Evolutionary conservation across 306 rosid species (phyloP), one percentile per base, ranked within the genome.

Genomic region (Trifolium repens): DNA sequence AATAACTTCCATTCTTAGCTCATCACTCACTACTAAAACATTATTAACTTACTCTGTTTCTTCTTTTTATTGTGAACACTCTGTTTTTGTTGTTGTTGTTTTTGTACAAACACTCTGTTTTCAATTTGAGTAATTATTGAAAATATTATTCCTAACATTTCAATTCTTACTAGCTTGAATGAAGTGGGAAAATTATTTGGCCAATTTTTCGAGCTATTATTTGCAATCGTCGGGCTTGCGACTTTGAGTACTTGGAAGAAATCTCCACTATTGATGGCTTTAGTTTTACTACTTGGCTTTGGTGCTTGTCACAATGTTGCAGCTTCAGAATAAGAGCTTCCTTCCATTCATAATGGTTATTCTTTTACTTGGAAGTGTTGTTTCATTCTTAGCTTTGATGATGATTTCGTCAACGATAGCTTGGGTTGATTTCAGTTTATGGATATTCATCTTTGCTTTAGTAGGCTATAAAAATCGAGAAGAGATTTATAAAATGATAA

Each of bases 341-440:
- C 7, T 15, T 5, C 43, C 19, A 12, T 69, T 34, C 9, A 30
- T 19, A 40, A 1, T 37, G 0, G 0, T 64, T 0, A 64, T 37
- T 34, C 37, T 34, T 1, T 5, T 52, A 9, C 55, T 58, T 13
- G 79, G 37, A 73, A 15, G 46, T 66, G 55, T 5, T 19, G 64
- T n/a, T 46, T 57, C 54, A 2, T 12, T 73, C 34, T 8, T 79
- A 26, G 57, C 53, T 34, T 6, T 72, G 54, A 32, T 8, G 14
- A 1, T 79, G 6, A 32, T 72, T 32, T 72, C 83, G 4, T 3
- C 54, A 13, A 22, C 24, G 43, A 4, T 79, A 54, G 78, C 83
- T 34, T 65, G 30, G 47, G 64, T 72, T 44, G 35, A 4, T 44
- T 5, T 78, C 55, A 71, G 16, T 2, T 16, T 63, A 2, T 63